Conservation (phyloP, 2,329 filamentous ascomycete genomes). For the Microcyclospora pomicola region DNA sequence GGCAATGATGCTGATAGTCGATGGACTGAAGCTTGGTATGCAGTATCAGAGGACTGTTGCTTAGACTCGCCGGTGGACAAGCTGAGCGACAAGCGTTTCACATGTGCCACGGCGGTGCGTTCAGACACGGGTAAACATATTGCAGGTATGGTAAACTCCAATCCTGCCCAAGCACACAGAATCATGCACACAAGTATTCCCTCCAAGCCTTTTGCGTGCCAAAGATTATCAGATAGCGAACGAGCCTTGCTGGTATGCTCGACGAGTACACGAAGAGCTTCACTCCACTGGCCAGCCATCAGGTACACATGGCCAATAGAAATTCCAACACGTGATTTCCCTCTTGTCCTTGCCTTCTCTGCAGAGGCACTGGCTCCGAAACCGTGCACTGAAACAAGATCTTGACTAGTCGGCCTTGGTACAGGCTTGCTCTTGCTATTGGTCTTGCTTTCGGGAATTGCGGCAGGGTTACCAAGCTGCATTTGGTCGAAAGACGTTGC, state of each 20-base stretch:
- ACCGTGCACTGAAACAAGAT: slow-evolving; percentile 50
- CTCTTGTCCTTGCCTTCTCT: slow-evolving; percentile 54
- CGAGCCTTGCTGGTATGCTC: slow-evolving; percentile 69
- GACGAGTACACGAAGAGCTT: slow-evolving; percentile 69
- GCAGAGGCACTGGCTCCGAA: slow-evolving; percentile 47
- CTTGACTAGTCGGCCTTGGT: slow-evolving; percentile 27
- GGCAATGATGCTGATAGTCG: slow-evolving; percentile 48
- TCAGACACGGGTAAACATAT: slow-evolving; percentile 20
- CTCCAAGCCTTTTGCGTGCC: slow-evolving; percentile 92
- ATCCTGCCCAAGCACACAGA: slow-evolving; percentile 67
- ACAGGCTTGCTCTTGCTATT: slow-evolving; percentile 11
- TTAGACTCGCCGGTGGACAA: not conserved
- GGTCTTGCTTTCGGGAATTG: slow-evolving; percentile 23
- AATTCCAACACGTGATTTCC: slow-evolving; percentile 64
- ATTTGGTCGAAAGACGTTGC: slow-evolving; percentile 43
- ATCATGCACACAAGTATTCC: slow-evolving; percentile 70
- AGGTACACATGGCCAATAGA: slow-evolving; percentile 77
- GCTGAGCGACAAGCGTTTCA: slow-evolving; percentile 11
- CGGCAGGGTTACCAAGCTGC: slow-evolving; percentile 29
- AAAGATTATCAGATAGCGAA: slow-evolving; percentile 78
- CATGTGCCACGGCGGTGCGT: slow-evolving; percentile 10
- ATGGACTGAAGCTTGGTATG: slow-evolving; percentile 25
- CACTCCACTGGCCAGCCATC: slow-evolving; percentile 76
- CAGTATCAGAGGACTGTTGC: slow-evolving; percentile 5
- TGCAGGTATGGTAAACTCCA: slow-evolving; percentile 59